Percentiles rank a stretch among this genome's conserved stretches.
Evolutionary conservation across 768 basidiomycete genomes (phyloP).

Genomic region (Leccinum longicurvipes): DNA sequence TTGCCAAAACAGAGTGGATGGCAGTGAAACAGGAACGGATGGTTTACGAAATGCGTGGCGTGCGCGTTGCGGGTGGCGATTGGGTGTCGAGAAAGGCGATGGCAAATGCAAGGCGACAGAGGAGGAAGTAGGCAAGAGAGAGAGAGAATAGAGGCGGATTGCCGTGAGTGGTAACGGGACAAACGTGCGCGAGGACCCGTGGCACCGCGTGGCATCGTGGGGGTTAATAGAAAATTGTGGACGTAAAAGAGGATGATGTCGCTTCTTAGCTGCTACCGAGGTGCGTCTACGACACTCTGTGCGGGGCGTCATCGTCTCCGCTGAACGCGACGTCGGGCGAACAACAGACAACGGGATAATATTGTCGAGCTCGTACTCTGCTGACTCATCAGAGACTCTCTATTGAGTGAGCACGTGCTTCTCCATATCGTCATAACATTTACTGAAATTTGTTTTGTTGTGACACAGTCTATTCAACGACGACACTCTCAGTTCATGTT

Average conservation of each 20-base stretch:
- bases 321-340: slow-evolving; percentile 10
- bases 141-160: neutral
- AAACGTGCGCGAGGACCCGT: slow-evolving; percentile 37
- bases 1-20: slow-evolving; percentile 4
- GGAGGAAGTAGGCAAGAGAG: slow-evolving; percentile 3
- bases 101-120: slow-evolving; percentile 7
- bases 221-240: slow-evolving; percentile 23
- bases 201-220: slow-evolving; percentile 29
- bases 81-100: slow-evolving; percentile 17
- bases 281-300: slow-evolving; percentile 13
- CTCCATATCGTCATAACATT: slow-evolving; percentile 32
- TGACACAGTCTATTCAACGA: neutral
- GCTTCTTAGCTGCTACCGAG: slow-evolving; percentile 15
- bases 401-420: slow-evolving; percentile 34
- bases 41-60: slow-evolving; percentile 16
- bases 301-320: slow-evolving; percentile 6
- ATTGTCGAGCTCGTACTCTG: slow-evolving; percentile 5
- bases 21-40: slow-evolving; percentile 9
- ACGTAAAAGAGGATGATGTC: slow-evolving; percentile 8
- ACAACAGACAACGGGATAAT: neutral
- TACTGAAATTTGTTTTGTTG: slow-evolving; percentile 12
- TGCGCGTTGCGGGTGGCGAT: slow-evolving; percentile 27
- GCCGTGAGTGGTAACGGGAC: slow-evolving; percentile 20
- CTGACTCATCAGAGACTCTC: slow-evolving; percentile 31
- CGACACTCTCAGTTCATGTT: neutral